A percentile compares a stretch with the other conserved stretches of the same genome.
These are phyloP conservation scores for Arthrocladium fulminans DNA, from an alignment of 2,329 filamentous ascomycete species.

Conservation along the genomic window DNA sequence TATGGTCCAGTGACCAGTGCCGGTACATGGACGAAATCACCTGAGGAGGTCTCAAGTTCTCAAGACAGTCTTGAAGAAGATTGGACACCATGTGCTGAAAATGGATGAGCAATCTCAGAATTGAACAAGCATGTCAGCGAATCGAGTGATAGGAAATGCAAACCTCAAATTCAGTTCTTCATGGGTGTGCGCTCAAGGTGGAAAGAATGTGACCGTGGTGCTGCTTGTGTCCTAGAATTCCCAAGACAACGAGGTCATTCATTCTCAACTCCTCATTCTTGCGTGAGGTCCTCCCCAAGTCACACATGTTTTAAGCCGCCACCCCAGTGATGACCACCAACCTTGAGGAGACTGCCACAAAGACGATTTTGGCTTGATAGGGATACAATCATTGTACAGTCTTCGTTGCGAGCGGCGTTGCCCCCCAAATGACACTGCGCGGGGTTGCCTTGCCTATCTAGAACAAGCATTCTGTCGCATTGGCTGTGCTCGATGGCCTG, in stretches of 20 bases:
- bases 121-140: too few relatives aligned
- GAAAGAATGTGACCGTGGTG: neutral
- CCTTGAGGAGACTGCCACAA: neutral
- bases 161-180: neutral
- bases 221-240: neutral
- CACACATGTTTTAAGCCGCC: too few relatives aligned
- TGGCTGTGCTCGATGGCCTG: neutral
- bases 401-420: too few relatives aligned
- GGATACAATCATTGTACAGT: too few relatives aligned
- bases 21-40: too few relatives aligned
- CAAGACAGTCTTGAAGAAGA: neutral
- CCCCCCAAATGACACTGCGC: too few relatives aligned
- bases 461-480: neutral
- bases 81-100: neutral
- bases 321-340: neutral
- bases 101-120: too few relatives aligned
- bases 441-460: too few relatives aligned
- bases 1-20: neutral
- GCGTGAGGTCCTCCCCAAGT: neutral
- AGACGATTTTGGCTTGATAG: neutral
- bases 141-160: neutral
- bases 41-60: too few relatives aligned
- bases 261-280: neutral
- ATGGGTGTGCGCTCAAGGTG: neutral
- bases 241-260: neutral